phyloP scores from a whole-genome alignment of 2,329 filamentous ascomycete genomes.

The Clonostachys rosea region DNA sequence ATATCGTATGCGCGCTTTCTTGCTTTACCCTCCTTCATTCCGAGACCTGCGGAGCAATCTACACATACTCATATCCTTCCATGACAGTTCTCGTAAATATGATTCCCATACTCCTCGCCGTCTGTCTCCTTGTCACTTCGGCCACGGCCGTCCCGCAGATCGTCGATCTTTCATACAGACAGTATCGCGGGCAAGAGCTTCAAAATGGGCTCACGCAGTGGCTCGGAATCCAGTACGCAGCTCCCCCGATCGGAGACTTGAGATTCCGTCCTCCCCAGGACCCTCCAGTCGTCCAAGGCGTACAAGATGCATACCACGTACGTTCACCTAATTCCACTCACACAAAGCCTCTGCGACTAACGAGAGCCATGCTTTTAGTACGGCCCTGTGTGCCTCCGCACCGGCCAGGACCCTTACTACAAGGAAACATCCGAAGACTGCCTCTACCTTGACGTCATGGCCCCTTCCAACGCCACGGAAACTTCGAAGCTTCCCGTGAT shows the following conservation, averaged over 20 bases:
- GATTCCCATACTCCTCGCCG: too few species aligned
- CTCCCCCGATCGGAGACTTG: slow-evolving; percentile 59
- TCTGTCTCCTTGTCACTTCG: too few species aligned
- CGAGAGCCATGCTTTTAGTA: slow-evolving; percentile 8
- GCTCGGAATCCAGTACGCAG: slow-evolving; percentile 72
- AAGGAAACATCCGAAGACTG: slow-evolving; percentile 55
- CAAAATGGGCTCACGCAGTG: slow-evolving; percentile 60
- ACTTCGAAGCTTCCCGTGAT: slow-evolving; percentile 58
- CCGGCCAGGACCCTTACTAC: slow-evolving; percentile 13
- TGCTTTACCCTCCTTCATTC: too few species aligned
- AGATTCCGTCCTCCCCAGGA: slow-evolving; percentile 66
- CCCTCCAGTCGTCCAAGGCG: slow-evolving; percentile 37
- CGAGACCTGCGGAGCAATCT: too few species aligned
- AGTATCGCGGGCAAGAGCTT: too few species aligned
- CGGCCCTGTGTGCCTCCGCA: slow-evolving; percentile 20
- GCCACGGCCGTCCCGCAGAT: too few species aligned
- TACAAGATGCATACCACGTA: slow-evolving; percentile 52
- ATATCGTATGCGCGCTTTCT: too few species aligned
- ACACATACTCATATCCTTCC: too few species aligned
- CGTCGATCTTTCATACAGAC: too few species aligned
- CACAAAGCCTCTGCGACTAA: too few species aligned
- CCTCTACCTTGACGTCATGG: slow-evolving; percentile 62
- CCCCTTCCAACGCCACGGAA: slow-evolving; percentile 45
- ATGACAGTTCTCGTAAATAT: too few species aligned
- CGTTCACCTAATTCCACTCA: slow-evolving; percentile 3